A percentile compares a stretch with the other conserved stretches of the same genome.
These are phyloP conservation scores for Wickerhamomyces canadensis DNA, from an alignment of 805 yeast species.

Conservation along the genomic window DNA sequence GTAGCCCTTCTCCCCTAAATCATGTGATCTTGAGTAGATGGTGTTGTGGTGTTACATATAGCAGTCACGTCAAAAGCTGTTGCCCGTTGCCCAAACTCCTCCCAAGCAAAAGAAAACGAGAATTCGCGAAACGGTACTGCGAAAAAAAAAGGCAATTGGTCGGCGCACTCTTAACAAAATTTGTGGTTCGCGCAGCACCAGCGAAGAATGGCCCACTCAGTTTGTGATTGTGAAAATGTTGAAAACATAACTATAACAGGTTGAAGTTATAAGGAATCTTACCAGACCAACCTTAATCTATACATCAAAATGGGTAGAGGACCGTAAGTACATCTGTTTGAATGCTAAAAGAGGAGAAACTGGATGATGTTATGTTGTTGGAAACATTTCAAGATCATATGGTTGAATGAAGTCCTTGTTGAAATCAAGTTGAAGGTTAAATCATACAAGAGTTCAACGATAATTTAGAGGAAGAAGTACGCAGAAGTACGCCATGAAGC, in stretches of 20 bases:
- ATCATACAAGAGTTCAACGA: no score
- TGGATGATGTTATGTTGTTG: neutral
- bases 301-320: slow-evolving; percentile 27
- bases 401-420: no score
- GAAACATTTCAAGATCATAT: neutral
- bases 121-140: neutral
- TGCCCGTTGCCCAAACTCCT: neutral
- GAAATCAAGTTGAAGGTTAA: no score
- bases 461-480: no score
- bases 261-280: neutral
- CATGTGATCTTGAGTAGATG: no score
- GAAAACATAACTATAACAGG: neutral
- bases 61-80: neutral
- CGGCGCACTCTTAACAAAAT: neutral
- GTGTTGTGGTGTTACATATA: no score
- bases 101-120: neutral
- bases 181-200: neutral
- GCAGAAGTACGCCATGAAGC: no score
- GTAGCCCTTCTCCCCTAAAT: no score
- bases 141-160: neutral
- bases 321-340: slow-evolving; percentile 20
- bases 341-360: neutral
- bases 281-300: slow-evolving; percentile 1
- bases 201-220: slow-evolving; percentile 1
- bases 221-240: neutral